phyloP scores from a whole-genome alignment of 306 rosid genomes.

The Prunus dulcis region DNA sequence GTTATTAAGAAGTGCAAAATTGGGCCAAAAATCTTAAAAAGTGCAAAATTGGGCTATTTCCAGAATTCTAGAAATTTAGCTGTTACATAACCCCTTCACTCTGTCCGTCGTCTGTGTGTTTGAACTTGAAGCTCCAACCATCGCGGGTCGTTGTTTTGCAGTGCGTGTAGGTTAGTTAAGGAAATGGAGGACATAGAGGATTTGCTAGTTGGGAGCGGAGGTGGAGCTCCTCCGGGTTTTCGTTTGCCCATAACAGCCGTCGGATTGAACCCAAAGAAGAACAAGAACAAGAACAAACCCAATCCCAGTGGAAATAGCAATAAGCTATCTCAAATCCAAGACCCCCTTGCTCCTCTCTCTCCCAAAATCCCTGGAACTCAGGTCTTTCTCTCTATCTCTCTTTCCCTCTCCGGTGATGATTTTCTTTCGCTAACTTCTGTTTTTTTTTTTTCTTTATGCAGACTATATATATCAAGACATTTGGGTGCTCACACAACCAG shows the following conservation, averaged over 20 bases:
- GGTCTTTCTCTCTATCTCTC: constrained; percentile 31
- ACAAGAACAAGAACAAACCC: constrained; percentile 17
- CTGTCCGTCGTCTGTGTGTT: background rate
- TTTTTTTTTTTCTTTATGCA: constrained; percentile 18
- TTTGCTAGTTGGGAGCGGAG: constrained; percentile 41
- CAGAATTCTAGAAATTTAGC: too few relatives aligned
- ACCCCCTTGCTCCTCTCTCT: constrained; percentile 22
- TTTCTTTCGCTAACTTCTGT: background rate
- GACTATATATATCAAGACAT: constrained; percentile 82
- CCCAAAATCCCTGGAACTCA: constrained; percentile 77
- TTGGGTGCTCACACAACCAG: constrained; percentile 96
- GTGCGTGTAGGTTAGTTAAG: background rate
- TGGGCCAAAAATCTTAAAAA: too few relatives aligned
- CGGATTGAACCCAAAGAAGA: constrained; percentile 52
- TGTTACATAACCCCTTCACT: background rate
- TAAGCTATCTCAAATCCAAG: constrained; percentile 26
- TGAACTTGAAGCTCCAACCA: background rate
- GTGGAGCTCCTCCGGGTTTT: constrained; percentile 68
- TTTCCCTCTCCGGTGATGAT: background rate
- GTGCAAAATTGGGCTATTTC: too few relatives aligned
- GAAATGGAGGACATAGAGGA: constrained; percentile 90
- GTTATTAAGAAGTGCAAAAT: too few relatives aligned
- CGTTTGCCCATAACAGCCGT: constrained; percentile 62
- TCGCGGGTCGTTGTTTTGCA: background rate
- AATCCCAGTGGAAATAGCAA: constrained; percentile 4